These are phyloP conservation scores for Schizochytrium sp. DNA, from an alignment of 108 stramenopile genomes.

Conservation along the genomic window DNA sequence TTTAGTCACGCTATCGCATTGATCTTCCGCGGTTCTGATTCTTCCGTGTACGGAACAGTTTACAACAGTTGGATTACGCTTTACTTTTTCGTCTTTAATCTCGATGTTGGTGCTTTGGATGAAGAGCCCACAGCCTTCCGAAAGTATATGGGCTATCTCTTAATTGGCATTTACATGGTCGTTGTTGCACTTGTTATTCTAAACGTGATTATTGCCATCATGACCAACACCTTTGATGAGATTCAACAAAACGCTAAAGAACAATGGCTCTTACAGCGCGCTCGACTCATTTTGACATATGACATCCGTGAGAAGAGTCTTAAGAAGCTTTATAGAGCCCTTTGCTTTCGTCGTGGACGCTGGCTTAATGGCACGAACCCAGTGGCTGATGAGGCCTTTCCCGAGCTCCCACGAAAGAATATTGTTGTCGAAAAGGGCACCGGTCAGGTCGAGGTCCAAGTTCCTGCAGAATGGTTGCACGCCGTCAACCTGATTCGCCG, in stretches of 20 bases:
- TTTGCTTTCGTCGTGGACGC: neutral
- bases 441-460: conserved; percentile 31
- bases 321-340: neutral
- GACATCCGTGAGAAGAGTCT: conserved; percentile 4
- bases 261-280: conserved; percentile 35
- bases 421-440: conserved; percentile 55
- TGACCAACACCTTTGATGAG: conserved; percentile 59
- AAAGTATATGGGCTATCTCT: conserved; percentile 21
- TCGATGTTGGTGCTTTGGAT: conserved; percentile 34
- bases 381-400: neutral
- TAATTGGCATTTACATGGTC: conserved; percentile 53
- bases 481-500: conserved; percentile 31
- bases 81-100: conserved; percentile 55
- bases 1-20: conserved; percentile 26
- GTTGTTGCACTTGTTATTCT: conserved; percentile 59
- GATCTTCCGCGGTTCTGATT: neutral
- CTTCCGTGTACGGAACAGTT: neutral
- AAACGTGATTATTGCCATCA: conserved; percentile 48
- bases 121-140: neutral
- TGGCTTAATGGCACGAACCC: neutral
- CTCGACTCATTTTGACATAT: conserved; percentile 21
- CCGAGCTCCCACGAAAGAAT: conserved; percentile 33
- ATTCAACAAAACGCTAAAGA: conserved; percentile 55
- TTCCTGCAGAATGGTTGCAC: conserved; percentile 50
- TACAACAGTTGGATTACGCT: conserved; percentile 58